Conservation (phyloP, 2,329 filamentous ascomycete species). For the Colletotrichum ledebouriae region DNA sequence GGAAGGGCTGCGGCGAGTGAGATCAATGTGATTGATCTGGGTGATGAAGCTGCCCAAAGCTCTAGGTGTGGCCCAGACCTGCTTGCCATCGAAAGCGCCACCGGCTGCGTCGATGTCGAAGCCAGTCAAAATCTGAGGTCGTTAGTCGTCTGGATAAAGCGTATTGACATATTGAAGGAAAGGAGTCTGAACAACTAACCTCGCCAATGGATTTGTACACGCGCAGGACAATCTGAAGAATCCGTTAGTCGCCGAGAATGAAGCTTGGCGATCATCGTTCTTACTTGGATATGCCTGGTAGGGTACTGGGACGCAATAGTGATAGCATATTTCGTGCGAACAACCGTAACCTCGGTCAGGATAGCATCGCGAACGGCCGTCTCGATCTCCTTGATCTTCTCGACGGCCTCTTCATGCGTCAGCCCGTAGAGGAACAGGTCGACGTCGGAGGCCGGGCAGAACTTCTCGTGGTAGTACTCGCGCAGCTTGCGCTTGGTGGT, state of each 20-base stretch:
- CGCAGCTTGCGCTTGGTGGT: conserved; percentile 73
- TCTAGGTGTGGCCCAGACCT: conserved; percentile 84
- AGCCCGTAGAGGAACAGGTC: conserved; percentile 89
- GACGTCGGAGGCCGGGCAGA: conserved; percentile 87
- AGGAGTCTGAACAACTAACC: conserved; percentile 3
- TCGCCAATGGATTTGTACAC: conserved; percentile 88
- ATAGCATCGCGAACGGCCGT: conserved; percentile 80
- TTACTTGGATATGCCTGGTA: conserved; percentile 79
- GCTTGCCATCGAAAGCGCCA: conserved; percentile 82
- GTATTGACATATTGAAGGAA: too few relatives aligned
- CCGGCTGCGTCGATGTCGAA: conserved; percentile 91
- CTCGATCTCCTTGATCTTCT: conserved; percentile 90
- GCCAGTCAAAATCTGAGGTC: conserved; percentile 76
- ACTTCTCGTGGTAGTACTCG: conserved; percentile 84
- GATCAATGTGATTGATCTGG: conserved; percentile 84
- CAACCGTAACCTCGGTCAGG: conserved; percentile 84
- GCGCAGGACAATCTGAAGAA: conserved; percentile 79
- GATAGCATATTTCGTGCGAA: conserved; percentile 88
- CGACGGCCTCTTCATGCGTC: conserved; percentile 80
- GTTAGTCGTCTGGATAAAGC: background rate
- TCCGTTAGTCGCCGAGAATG: conserved; percentile 30
- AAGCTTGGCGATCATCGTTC: conserved; percentile 9
- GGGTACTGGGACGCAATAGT: conserved; percentile 90
- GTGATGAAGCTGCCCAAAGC: conserved; percentile 85
- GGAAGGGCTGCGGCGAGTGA: conserved; percentile 83